A percentile compares a stretch with the other conserved stretches of the same genome.
These are phyloP conservation scores for Diplosphaera chodatii DNA, from an alignment of 139 green algal genomes.

Conservation along the genomic window DNA sequence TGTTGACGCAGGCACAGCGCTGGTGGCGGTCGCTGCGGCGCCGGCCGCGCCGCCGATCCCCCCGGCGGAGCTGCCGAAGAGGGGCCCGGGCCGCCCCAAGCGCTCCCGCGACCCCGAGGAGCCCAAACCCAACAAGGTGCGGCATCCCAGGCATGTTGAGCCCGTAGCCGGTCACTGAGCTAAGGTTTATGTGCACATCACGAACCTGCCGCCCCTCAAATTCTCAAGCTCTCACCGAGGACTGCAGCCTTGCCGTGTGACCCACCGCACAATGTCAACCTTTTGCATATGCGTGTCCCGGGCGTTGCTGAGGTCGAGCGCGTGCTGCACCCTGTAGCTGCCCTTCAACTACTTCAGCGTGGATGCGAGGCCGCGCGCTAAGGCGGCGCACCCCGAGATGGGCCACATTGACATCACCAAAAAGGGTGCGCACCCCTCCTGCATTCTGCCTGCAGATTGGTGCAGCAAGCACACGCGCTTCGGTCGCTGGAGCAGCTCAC, in stretches of 20 bases:
- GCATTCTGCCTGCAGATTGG: neutral
- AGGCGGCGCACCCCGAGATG: slow-evolving; percentile 1
- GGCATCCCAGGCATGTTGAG: too few species aligned
- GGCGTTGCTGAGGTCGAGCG: too few species aligned
- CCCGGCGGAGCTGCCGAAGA: neutral
- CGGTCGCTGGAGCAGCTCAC: neutral
- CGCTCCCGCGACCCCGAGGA: slow-evolving; percentile 5
- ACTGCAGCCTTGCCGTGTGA: too few species aligned
- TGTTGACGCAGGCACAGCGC: too few species aligned
- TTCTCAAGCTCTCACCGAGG: too few species aligned
- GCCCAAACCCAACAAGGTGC: slow-evolving; percentile 23
- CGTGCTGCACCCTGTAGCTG: neutral
- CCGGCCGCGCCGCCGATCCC: neutral
- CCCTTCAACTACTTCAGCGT: slow-evolving; percentile 29
- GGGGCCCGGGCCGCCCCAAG: neutral
- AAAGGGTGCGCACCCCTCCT: neutral
- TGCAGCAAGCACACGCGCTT: neutral
- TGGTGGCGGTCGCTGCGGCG: neutral
- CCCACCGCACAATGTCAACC: too few species aligned
- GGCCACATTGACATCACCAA: slow-evolving; percentile 19
- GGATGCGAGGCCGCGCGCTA: slow-evolving; percentile 11
- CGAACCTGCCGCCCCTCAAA: too few species aligned
- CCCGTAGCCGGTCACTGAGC: too few species aligned
- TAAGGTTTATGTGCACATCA: too few species aligned
- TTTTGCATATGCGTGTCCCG: too few species aligned